These are phyloP conservation scores for Artemisia tridentata DNA, from an alignment of 129 eudicot genomes.

Conservation along the genomic window DNA sequence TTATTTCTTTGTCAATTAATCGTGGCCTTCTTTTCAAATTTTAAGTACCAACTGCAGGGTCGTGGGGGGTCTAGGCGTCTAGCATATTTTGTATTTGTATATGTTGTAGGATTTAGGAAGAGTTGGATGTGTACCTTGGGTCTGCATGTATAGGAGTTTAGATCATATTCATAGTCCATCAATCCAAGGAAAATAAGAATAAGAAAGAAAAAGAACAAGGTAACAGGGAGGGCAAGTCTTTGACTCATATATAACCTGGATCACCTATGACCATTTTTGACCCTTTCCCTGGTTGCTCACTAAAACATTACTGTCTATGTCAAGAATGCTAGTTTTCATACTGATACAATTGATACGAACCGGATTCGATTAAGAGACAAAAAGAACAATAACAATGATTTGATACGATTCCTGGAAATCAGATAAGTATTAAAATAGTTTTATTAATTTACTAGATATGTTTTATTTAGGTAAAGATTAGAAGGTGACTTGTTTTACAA, in stretches of 20 bases:
- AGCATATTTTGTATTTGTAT: conserved; percentile 11
- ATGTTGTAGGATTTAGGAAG: conserved; percentile 16
- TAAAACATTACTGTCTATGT: too few relatives aligned
- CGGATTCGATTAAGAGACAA: too few relatives aligned
- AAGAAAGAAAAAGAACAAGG: background rate
- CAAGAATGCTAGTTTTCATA: background rate
- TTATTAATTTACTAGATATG: too few relatives aligned
- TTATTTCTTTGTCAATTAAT: background rate
- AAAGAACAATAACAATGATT: too few relatives aligned
- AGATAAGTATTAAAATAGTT: too few relatives aligned
- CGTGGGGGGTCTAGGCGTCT: background rate
- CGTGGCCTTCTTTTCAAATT: conserved; percentile 7
- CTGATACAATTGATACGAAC: too few relatives aligned
- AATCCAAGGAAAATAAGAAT: background rate
- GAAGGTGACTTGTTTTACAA: too few relatives aligned
- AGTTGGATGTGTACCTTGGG: background rate
- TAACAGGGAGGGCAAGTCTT: too few relatives aligned
- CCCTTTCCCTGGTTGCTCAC: too few relatives aligned
- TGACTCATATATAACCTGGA: too few relatives aligned
- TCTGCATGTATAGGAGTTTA: background rate
- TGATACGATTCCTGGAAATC: too few relatives aligned
- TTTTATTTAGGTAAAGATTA: too few relatives aligned
- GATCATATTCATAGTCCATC: background rate
- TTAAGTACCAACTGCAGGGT: conserved; percentile 1
- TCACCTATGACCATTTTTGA: background rate